A percentile compares a stretch with the other conserved stretches of the same genome.
phyloP scores from a whole-genome alignment of 305 asterid species.

The Fraxinus velutina region DNA sequence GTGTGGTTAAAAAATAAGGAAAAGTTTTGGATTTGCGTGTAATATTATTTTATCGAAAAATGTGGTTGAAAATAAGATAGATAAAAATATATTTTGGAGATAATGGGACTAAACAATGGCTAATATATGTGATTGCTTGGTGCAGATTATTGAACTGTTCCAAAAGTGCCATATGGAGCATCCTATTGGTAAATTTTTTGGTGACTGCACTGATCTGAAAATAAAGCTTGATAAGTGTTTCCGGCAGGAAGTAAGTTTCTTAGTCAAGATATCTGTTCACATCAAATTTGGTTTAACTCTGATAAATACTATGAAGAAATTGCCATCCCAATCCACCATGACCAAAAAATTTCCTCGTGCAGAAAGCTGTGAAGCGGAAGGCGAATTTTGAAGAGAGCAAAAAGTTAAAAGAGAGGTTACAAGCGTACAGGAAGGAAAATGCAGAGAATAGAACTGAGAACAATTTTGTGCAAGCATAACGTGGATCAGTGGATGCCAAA shows the following conservation, averaged over 20 bases:
- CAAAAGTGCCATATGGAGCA: slow-evolving; percentile 84
- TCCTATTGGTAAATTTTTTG: slow-evolving; percentile 77
- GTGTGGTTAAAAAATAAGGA: too few species aligned
- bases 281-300: not conserved
- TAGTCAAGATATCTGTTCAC: not conserved
- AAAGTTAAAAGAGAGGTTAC: slow-evolving; percentile 61
- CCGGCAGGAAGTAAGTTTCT: slow-evolving; percentile 66
- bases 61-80: too few species aligned
- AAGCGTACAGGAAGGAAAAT: slow-evolving; percentile 48
- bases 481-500: not conserved
- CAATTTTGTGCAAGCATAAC: slow-evolving; percentile 30
- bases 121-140: not conserved
- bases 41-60: too few species aligned
- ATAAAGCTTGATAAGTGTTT: slow-evolving; percentile 78
- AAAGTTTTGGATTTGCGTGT: too few species aligned
- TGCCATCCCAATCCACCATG: not conserved
- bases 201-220: slow-evolving; percentile 77
- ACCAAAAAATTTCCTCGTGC: slow-evolving; percentile 9
- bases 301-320: not conserved
- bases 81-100: too few species aligned
- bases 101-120: too few species aligned
- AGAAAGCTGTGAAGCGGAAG: slow-evolving; percentile 80
- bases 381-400: slow-evolving; percentile 86
- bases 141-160: slow-evolving; percentile 74
- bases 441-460: slow-evolving; percentile 32